phyloP scores from a whole-genome alignment of 1,284 basidiomycete species.

The Microbotryum violaceum region DNA sequence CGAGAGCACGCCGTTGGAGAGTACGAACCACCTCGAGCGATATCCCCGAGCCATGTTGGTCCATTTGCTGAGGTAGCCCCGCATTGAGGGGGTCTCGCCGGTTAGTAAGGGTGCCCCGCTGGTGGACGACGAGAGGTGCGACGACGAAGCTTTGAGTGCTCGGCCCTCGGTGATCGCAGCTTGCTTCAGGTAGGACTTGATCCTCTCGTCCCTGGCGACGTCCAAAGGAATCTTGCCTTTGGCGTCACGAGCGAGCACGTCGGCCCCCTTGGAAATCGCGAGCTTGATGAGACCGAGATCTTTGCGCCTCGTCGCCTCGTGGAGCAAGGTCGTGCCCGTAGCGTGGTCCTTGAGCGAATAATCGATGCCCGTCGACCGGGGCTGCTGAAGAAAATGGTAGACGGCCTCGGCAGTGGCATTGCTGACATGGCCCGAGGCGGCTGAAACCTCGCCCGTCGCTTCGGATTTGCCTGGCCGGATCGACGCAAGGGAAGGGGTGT shows the following conservation, averaged over 20 bases:
- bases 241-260: conserved; percentile 79
- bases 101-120: background rate
- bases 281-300: conserved; percentile 76
- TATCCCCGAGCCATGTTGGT: conserved; percentile 86
- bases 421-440: conserved; percentile 28
- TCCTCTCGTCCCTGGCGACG: conserved; percentile 59
- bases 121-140: conserved; percentile 39
- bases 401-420: conserved; percentile 29
- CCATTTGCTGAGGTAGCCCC: conserved; percentile 81
- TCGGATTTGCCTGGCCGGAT: too few relatives aligned
- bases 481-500: too few relatives aligned
- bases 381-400: conserved; percentile 29
- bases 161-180: conserved; percentile 48
- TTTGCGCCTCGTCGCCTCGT: conserved; percentile 76
- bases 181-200: conserved; percentile 75
- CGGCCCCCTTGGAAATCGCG: conserved; percentile 74
- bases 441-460: conserved; percentile 43
- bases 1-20: conserved; percentile 55
- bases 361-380: conserved; percentile 40
- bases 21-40: conserved; percentile 87
- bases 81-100: conserved; percentile 54
- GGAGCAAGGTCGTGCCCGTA: conserved; percentile 70
- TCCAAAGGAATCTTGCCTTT: conserved; percentile 70
- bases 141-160: conserved; percentile 34
- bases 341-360: conserved; percentile 56